phyloP scores from a whole-genome alignment of 2,329 filamentous ascomycete genomes.

The Fonsecaea erecta region DNA sequence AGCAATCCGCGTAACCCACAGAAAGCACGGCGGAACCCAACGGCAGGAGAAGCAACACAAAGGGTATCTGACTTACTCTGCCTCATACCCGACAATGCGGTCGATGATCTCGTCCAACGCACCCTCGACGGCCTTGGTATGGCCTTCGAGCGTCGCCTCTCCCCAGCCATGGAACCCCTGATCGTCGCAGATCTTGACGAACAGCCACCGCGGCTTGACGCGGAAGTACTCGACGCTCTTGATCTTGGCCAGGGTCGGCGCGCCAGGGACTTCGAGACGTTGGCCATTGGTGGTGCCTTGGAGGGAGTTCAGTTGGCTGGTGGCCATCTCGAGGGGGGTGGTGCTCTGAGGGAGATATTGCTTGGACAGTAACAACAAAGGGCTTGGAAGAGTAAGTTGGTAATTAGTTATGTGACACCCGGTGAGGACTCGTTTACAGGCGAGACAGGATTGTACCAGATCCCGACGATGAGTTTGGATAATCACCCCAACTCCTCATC shows the following conservation, averaged over 20 bases:
- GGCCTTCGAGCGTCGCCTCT: slow-evolving; percentile 74
- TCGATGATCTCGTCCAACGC: slow-evolving; percentile 69
- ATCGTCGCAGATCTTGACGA: slow-evolving; percentile 75
- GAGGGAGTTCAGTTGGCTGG: slow-evolving; percentile 29
- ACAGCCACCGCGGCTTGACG: slow-evolving; percentile 75
- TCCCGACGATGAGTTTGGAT: no score
- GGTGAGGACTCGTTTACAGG: no score
- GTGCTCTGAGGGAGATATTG: no score
- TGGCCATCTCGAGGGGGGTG: slow-evolving; percentile 24
- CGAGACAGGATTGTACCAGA: no score
- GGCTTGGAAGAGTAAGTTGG: no score
- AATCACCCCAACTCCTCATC: no score
- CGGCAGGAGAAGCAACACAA: neutral
- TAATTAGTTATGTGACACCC: no score
- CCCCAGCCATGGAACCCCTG: slow-evolving; percentile 71
- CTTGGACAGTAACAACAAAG: neutral
- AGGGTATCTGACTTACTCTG: slow-evolving; percentile 59
- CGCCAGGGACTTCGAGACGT: slow-evolving; percentile 4
- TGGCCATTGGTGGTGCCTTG: slow-evolving; percentile 23
- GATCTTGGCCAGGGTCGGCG: slow-evolving; percentile 50
- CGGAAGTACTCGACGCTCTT: slow-evolving; percentile 73
- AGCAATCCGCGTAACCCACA: neutral
- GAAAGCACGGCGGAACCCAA: neutral
- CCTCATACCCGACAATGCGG: slow-evolving; percentile 68
- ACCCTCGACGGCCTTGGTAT: slow-evolving; percentile 74